Base-by-base conservation (phyloP, 2,329 filamentous ascomycete species). In the Metarhizium brunneum region DNA sequence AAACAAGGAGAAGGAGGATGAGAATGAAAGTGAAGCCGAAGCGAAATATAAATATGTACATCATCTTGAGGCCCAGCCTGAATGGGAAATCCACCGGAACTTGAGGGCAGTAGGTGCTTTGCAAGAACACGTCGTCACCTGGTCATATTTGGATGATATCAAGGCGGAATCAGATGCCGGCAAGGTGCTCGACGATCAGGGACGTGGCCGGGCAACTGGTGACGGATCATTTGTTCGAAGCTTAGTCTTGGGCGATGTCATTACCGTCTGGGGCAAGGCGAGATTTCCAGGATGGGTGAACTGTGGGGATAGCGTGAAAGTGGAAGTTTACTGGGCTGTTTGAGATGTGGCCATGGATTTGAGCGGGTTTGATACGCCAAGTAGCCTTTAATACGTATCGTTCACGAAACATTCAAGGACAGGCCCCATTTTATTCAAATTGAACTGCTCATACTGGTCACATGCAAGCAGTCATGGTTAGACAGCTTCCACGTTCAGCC, bases 231-330 rank as follows among this genome's bases (percentile, higher is more conserved):
- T 83, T 64, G 76, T 86, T 38, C 75, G 78, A 16, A 71, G 68
- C 49, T 63, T 86, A 60, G 76, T 74, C 60, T 60, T 82, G n/a
- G 83, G 83, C 1, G 83, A 86, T 60, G 76, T 83, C 18, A 68
- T 86, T 11, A 85, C 82, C 0, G 63, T 86, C 2, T 86, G 83
- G 83, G 82, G 71, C 1, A 83, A 79, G 66, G 75, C 80, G 2
- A 74, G 82, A 56, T 85, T 81, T 55, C 66, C 64, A 0, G 76
- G 69, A 0, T 86, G 83, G 83, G 49, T 54, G 1, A 85, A 85
- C 58, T 53, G 68, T 13, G 65, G 85, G 10, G 65, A 78, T 50
- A 71, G 68, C 13, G 76, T 79, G 2, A 72, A 73, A 64, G 68
- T 85, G 35, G 78, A 81, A 56, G 72, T 85, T 30, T 85, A 81